Evolutionary conservation across 2,329 filamentous ascomycete genomes (phyloP), one percentile per base, ranked within the genome.

Genomic region (Penicillium sp.): DNA sequence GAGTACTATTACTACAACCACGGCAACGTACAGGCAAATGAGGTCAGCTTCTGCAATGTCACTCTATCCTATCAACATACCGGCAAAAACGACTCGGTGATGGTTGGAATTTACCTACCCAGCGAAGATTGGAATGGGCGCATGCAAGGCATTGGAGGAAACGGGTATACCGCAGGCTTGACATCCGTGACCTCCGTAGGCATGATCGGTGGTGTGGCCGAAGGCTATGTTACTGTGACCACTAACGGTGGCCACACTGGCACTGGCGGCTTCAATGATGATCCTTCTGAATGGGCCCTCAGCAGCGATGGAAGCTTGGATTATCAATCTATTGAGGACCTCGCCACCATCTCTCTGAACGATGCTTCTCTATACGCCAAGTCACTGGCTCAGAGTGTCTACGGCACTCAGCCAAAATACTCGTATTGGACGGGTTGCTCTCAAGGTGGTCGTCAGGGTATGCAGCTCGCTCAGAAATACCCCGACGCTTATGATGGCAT

Each of bases 401-500:
- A 59, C 32, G 50, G 50, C 11, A 18, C 18, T 11, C 16, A 24
- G 4, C 49, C 56, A 16, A 34, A 14, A 32, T 56, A 59, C 34
- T 53, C 56, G 2, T 59, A 59, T 29, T 59, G 54, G 53, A 54
- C 41, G 3, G 56, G 53, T 8, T 61, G 58, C 34, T 61, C 56
- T 7, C 48, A 46, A 14, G 58, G 58, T 31, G 58, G 56, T 11
- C 50, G 56, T 11, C 56, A 59, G 34, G 56, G 58, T 14, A 36
- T 59, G 6, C 45, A 50, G 22, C 49, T 78, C 7, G 78, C 80
- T 0, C 77, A 85, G 56, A 61, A 67, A 7, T 83, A 78, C 54
- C 81, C 83, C 0, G 71, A 77, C 0, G 81, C 83, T 50, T 85
- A 84, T 50, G 81, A 85, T 56, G 83, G 82, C n/a, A 74, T 81